Percentiles rank a stretch among this genome's conserved stretches.
Evolutionary conservation across 768 basidiomycete species (phyloP).

Genomic region (Strobilomyces confusus): DNA sequence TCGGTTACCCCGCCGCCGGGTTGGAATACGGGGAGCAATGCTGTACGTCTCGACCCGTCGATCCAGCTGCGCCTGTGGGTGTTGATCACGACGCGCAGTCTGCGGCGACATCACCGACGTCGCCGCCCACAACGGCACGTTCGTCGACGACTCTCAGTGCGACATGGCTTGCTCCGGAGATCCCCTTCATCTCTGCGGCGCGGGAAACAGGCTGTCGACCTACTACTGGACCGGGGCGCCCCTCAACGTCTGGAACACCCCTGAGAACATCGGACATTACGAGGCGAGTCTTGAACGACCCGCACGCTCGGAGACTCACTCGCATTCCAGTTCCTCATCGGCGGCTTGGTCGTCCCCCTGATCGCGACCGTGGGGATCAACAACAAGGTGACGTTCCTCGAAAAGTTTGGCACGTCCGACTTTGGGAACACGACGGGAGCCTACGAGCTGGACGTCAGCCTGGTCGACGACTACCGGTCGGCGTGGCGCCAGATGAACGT

Average conservation of each 20-base stretch:
- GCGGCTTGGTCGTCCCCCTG: slow-evolving; percentile 66
- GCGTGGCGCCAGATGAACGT: slow-evolving; percentile 79
- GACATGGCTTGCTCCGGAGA: slow-evolving; percentile 63
- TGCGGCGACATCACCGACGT: slow-evolving; percentile 69
- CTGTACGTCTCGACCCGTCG: slow-evolving; percentile 41
- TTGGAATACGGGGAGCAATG: slow-evolving; percentile 70
- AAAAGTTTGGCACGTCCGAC: slow-evolving; percentile 65
- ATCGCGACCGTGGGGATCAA: slow-evolving; percentile 76
- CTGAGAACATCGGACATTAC: slow-evolving; percentile 61
- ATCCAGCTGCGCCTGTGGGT: neutral
- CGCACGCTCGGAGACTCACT: neutral
- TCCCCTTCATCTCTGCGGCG: slow-evolving; percentile 65
- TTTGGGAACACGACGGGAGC: slow-evolving; percentile 68
- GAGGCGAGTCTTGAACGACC: slow-evolving; percentile 45
- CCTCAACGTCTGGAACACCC: slow-evolving; percentile 62
- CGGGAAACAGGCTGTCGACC: slow-evolving; percentile 46
- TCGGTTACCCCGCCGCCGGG: slow-evolving; percentile 69
- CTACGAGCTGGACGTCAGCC: slow-evolving; percentile 68
- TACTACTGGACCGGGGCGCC: slow-evolving; percentile 49
- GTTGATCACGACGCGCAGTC: slow-evolving; percentile 35
- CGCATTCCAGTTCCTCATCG: slow-evolving; percentile 38
- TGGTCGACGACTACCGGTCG: slow-evolving; percentile 38
- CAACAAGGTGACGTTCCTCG: slow-evolving; percentile 77
- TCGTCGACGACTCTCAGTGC: slow-evolving; percentile 38
- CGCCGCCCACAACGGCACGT: slow-evolving; percentile 28